Conservation (phyloP, 805 yeast genomes). For the Kregervanrija fluxuum region DNA sequence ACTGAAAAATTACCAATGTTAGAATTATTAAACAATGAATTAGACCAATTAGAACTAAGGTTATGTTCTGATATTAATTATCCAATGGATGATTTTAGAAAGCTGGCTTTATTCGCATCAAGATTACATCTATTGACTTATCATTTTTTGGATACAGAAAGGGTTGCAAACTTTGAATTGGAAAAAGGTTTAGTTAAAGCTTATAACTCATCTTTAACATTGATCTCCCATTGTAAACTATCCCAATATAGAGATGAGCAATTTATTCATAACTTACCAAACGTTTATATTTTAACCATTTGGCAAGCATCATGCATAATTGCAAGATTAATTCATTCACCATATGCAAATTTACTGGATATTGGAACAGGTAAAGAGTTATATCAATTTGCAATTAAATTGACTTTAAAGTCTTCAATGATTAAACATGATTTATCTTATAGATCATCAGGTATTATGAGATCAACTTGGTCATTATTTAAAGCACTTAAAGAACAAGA, state of each 20-base stretch:
- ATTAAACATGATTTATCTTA: constrained; percentile 89
- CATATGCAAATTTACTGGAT: constrained; percentile 60
- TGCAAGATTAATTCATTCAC: constrained; percentile 71
- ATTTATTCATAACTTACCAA: constrained; percentile 75
- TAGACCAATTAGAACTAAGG: constrained; percentile 68
- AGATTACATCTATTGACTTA: constrained; percentile 79
- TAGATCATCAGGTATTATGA: constrained; percentile 89
- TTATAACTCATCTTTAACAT: constrained; percentile 70
- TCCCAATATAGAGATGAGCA: constrained; percentile 53
- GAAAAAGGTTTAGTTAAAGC: constrained; percentile 68
- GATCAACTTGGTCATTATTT: constrained; percentile 87
- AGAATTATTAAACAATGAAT: constrained; percentile 59
- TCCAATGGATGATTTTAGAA: constrained; percentile 59
- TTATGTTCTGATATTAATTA: constrained; percentile 31
- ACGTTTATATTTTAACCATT: constrained; percentile 68
- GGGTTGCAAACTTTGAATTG: constrained; percentile 48
- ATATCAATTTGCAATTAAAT: constrained; percentile 56
- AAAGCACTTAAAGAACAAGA: constrained; percentile 54
- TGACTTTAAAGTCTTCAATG: constrained; percentile 75
- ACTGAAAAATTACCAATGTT: constrained; percentile 71
- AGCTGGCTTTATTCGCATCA: constrained; percentile 61
- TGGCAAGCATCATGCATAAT: constrained; percentile 93
- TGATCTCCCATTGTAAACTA: constrained; percentile 58
- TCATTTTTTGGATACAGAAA: constrained; percentile 62
- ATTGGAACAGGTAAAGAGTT: constrained; percentile 62